phyloP scores from a whole-genome alignment of 176 grass and related monocot species.

The Neostapfia colusana region DNA sequence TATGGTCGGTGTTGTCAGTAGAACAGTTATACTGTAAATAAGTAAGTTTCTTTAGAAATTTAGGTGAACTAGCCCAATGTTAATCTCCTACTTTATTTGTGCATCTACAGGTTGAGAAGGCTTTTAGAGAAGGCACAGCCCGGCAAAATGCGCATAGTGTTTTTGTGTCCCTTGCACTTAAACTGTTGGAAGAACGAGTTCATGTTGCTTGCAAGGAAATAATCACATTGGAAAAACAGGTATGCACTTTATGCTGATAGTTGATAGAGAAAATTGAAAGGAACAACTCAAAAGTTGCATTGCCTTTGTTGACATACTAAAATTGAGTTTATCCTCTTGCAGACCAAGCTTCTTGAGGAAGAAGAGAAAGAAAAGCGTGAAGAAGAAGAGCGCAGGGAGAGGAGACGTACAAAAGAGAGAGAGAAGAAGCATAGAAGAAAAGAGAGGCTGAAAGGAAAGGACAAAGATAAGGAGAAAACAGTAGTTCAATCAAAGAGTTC shows the following conservation, averaged over 20 bases:
- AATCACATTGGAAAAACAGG: conserved; percentile 94
- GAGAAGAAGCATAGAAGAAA: conserved; percentile 92
- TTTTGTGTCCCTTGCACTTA: conserved; percentile 84
- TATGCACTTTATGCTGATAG: conserved; percentile 31
- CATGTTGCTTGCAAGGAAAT: conserved; percentile 99
- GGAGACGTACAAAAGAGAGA: conserved; percentile 68
- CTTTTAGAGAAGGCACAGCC: conserved; percentile 92
- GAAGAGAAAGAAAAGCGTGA: conserved; percentile 85
- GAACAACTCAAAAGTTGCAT: neutral
- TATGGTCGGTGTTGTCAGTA: neutral
- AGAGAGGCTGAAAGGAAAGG: conserved; percentile 78
- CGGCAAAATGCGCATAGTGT: conserved; percentile 93
- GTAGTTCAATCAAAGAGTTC: conserved; percentile 42
- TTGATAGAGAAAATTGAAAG: neutral
- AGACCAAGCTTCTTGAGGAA: conserved; percentile 87
- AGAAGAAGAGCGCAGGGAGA: conserved; percentile 83
- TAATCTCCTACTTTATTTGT: conserved; percentile 11
- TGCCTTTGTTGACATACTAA: neutral
- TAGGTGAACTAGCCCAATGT: neutral
- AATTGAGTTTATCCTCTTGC: conserved; percentile 15
- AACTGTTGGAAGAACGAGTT: conserved; percentile 88
- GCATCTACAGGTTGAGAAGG: conserved; percentile 68
- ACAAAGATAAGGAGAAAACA: conserved; percentile 51
- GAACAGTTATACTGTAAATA: neutral
- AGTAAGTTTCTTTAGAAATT: neutral